Evolutionary conservation across 2,329 filamentous ascomycete genomes (phyloP), one percentile per base, ranked within the genome.

Genomic region (Aspergillus sp.): DNA sequence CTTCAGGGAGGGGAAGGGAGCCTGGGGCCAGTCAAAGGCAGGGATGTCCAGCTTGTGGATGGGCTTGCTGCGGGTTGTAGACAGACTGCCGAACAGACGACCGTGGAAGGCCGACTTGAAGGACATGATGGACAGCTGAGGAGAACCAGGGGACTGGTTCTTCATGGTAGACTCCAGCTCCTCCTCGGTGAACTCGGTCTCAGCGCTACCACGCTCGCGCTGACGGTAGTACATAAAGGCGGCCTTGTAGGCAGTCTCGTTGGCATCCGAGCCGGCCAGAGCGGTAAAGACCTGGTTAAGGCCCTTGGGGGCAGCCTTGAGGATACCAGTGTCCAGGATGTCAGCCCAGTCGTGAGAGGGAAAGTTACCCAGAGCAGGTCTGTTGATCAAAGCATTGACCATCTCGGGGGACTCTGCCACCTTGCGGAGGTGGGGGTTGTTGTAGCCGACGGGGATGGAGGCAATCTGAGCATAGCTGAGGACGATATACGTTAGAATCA

Each of bases 41-140:
- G 92, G 92, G 69, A 96, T 96, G 74, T 96, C 92, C 69, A 96
- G 82, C 81, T 96, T 96, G 84, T 96, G 92, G 75, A 96, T 93
- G 50, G 92, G 86, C 84, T 96, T 96, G 78, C 89, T 93, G 74
- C 92, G 90, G 13, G 92, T 96, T 59, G 92, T 96, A 63, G 90
- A 94, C 58, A 96, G 84, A 60, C 86, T 89, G 72, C 91, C 92
- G 70, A 96, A 96, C 50, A 96, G 86, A 66, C 92, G 91, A 67
- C 92, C 92, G 81, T 96, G 92, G 84, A 96, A 96, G 63, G 83
- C 91, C 39, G 88, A 88, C 80, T 88, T 91, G 87, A 96, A 96
- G 59, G 90, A 94, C 70, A 96, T 81, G 75, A 96, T 96, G 57
- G 90, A 93, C 69, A 96, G 84, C 64, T 90, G 80, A 0, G 92